Evolutionary conservation across 176 grass and related monocot species (phyloP).

Genomic region (Oryza longistaminata): DNA sequence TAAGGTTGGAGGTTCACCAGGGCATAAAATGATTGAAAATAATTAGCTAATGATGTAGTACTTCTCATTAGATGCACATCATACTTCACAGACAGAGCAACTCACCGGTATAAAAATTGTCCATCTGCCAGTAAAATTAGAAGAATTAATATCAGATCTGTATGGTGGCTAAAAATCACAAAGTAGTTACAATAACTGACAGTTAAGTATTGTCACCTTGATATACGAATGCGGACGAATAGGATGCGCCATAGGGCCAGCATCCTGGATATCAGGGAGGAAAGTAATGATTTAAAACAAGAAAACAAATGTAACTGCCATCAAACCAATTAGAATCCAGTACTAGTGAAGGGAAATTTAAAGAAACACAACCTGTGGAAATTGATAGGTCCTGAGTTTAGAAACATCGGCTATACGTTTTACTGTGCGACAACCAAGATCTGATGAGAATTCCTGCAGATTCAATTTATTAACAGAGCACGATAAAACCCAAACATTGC

Average conservation of each 20-base stretch:
- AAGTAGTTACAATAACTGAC: constrained; percentile 26
- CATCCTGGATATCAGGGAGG: constrained; percentile 71
- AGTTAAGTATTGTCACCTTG: constrained; percentile 63
- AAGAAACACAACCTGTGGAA: constrained; percentile 71
- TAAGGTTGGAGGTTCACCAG: constrained; percentile 17
- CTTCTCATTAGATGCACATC: neutral
- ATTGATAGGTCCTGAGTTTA: constrained; percentile 91
- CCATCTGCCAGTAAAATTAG: constrained; percentile 85
- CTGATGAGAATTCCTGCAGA: constrained; percentile 95
- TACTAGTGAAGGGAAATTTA: constrained; percentile 32
- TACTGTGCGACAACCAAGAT: constrained; percentile 84
- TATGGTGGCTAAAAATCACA: neutral
- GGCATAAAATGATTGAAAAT: neutral
- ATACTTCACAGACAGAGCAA: constrained; percentile 37
- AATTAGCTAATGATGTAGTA: constrained; percentile 17
- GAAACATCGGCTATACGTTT: constrained; percentile 96
- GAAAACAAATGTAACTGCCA: constrained; percentile 30
- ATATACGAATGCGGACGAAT: constrained; percentile 97
- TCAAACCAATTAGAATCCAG: constrained; percentile 14
- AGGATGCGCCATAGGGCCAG: constrained; percentile 97
- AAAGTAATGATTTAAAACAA: constrained; percentile 29
- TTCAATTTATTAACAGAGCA: constrained; percentile 28
- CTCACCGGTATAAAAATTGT: constrained; percentile 92
- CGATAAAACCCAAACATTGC: constrained; percentile 21
- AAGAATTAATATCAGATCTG: constrained; percentile 35